phyloP scores from a whole-genome alignment of 148 eudicot species.

The Polygonum maritimum region DNA sequence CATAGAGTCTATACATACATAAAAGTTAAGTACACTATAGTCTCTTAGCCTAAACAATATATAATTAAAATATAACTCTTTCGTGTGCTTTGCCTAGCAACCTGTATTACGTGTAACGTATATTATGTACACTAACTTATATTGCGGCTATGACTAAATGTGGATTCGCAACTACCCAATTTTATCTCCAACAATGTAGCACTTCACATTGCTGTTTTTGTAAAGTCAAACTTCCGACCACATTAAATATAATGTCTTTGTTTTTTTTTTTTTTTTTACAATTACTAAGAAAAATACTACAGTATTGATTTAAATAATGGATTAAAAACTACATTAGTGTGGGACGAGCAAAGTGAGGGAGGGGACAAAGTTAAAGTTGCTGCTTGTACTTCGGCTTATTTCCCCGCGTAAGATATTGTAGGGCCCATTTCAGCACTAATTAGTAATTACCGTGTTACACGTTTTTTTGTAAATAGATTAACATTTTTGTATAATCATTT shows the following conservation, averaged over 20 bases:
- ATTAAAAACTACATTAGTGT: background rate
- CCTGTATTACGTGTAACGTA: background rate
- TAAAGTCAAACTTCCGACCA: background rate
- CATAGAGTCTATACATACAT: background rate
- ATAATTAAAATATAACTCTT: background rate
- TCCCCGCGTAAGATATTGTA: background rate
- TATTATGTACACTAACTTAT: background rate
- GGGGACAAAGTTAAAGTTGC: background rate
- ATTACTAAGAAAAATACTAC: background rate
- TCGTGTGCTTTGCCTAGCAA: background rate
- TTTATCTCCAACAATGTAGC: background rate
- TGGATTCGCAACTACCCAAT: background rate
- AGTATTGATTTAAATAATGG: background rate
- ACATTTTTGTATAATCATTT: too few relatives aligned
- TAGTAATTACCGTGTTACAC: background rate
- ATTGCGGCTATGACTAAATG: conserved; percentile 1
- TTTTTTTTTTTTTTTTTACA: too few relatives aligned
- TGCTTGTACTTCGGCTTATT: background rate
- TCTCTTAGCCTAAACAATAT: background rate
- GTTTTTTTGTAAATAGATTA: background rate
- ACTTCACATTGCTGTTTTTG: background rate
- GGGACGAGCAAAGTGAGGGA: background rate
- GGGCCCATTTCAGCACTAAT: background rate
- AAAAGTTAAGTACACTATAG: background rate
- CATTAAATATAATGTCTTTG: background rate